Evolutionary conservation across 768 basidiomycete species (phyloP), one percentile per base, ranked within the genome.

Genomic region (Amanita pseudoporphyria): DNA sequence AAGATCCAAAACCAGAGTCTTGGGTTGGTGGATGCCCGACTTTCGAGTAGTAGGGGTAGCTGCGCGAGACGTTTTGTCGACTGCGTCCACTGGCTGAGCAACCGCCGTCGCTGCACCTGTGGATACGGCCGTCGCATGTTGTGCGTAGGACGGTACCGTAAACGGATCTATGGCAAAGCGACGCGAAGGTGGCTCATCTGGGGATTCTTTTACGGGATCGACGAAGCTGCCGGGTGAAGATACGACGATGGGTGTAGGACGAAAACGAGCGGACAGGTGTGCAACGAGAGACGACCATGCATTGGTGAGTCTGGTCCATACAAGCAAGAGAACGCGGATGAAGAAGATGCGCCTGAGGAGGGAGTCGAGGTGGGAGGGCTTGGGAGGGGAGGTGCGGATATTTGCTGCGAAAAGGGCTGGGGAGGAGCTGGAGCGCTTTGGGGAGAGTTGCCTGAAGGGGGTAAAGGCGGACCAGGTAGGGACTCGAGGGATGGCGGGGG

Each of bases 1-100:
- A 45, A 99, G 74, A 68, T 99, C 96, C 38, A 99, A 80, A 26
- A 99, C 93, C 32, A 99, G 82, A 0, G 93, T 96, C 72, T 99
- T 99, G 22, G 80, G 92, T 28, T 80, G 72, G 58, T 84, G 84
- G 55, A 95, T 85, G 3, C 84, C 82, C 0, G 83, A 78, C 59
- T 76, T 82, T 55, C 79, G 77, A 10, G 73, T 56, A 14, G 69
- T 65, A 49, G 82, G 78, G 0, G 81, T 78, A 3, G 72, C 61
- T 42, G 75, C 69, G 45, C 77, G 68, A 16, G 71, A 66, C n/a
- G 49, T 14, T 21, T 37, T 19, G 14, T 50, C 28, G 9, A 2
- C 18, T 6, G 30, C 5, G 28, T 46, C 42, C 18, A 30, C 31
- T 32, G 32, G 22, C 26, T 28, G 26, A 16, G 14, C 10, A 10